phyloP scores from a whole-genome alignment of 164 flowering plant genomes.

The Sedum album region DNA sequence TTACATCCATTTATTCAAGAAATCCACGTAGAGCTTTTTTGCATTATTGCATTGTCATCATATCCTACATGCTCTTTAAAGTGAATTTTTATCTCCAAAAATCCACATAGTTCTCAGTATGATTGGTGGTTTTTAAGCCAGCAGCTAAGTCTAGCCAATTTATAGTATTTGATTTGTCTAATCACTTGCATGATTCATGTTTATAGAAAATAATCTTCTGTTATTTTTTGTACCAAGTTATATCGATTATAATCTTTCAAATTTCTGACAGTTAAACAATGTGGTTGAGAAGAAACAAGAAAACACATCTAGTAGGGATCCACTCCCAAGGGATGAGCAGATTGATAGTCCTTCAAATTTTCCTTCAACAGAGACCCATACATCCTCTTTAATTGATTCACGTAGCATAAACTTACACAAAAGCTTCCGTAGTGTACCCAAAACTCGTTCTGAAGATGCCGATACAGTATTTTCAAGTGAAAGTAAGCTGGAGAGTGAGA shows the following conservation, averaged over 20 bases:
- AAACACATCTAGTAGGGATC: constrained; percentile 16
- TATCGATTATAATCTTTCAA: not conserved
- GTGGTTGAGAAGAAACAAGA: constrained; percentile 30
- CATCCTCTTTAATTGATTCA: constrained; percentile 14
- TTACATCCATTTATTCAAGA: not conserved
- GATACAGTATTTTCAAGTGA: constrained; percentile 6
- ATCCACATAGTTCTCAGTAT: not conserved
- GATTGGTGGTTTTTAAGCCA: not conserved
- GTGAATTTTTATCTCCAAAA: not conserved
- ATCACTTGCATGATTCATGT: not conserved
- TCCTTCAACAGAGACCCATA: constrained; percentile 21
- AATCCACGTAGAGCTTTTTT: not conserved
- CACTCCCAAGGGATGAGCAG: constrained; percentile 17
- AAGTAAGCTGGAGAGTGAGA: not conserved
- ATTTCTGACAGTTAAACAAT: not conserved
- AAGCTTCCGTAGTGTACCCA: not conserved
- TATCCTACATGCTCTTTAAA: not conserved
- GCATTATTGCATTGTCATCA: not conserved
- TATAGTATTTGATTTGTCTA: not conserved
- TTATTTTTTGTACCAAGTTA: too few species aligned
- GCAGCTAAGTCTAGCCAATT: not conserved
- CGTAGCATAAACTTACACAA: not conserved
- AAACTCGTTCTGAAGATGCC: not conserved
- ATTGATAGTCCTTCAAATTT: constrained; percentile 6
- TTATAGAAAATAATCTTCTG: not conserved